Base-by-base conservation (phyloP, 192 early-diverging fungal genomes). In the Podila verticillata region DNA sequence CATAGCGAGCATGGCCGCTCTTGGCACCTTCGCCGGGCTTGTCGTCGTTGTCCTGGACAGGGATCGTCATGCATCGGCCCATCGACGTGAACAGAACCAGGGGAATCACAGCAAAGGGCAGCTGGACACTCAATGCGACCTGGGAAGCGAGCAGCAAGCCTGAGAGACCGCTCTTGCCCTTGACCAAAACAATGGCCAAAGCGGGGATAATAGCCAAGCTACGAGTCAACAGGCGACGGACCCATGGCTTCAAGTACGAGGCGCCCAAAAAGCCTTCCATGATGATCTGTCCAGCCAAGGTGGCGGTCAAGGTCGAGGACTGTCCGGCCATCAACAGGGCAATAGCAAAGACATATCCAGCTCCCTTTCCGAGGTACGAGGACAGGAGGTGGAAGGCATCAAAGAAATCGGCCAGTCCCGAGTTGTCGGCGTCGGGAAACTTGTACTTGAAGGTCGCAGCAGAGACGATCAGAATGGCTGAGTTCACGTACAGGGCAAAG, bases 101-200 rank as follows among this genome's bases (percentile, higher is more conserved):
- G 20, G 93, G 94, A 79, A 93, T 87, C 17, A 96, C 91, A 7
- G 93, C 93, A 82, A 96, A 96, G 7, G 95, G 93, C 22, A 96
- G 66, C 67, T 96, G 95, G 30, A 96, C 61, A 72, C 88, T 88
- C 9, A 96, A 66, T 2, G 93, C 92, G n/a, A 95, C 93, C 71
- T 96, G 95, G 68, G 84, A 89, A 5, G 84, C 85, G 22, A 95
- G 86, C 32, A 96, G 68, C 63, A 95, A 83, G 9, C 81, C 66
- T 24, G 86, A 88, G 28, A 96, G 67, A 29, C 93, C 91, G 28
- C 64, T 48, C 48, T 93, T 82, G 5, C 95, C 94, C 31, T 74
- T 72, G 15, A 92, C 63, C 31, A 93, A 44, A 15, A 90, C 91
- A 60, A 88, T 92, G 10, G 84, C 83, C 83, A 95, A 82, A 0